phyloP scores from a whole-genome alignment of 768 basidiomycete genomes.

The Infundibulicybe gibba region DNA sequence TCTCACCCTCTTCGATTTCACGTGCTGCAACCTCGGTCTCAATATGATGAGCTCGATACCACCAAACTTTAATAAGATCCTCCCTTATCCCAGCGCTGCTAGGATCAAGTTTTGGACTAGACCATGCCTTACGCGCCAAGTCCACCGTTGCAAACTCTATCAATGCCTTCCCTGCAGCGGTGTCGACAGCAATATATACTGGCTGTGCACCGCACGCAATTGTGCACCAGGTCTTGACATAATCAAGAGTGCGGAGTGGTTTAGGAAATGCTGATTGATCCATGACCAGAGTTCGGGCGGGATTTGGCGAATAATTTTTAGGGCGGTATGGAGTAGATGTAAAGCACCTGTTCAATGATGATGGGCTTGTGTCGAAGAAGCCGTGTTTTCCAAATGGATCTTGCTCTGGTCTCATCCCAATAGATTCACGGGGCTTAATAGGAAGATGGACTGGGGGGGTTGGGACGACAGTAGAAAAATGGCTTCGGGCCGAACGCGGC shows the following conservation, averaged over 20 bases:
- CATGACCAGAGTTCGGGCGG: slow-evolving; percentile 50
- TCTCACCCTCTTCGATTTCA: slow-evolving; percentile 49
- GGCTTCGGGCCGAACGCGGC: slow-evolving; percentile 1
- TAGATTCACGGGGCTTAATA: slow-evolving; percentile 17
- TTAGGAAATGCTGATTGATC: slow-evolving; percentile 45
- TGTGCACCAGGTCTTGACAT: slow-evolving; percentile 40
- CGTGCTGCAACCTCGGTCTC: slow-evolving; percentile 36
- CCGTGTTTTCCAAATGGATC: slow-evolving; percentile 45
- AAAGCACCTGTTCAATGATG: too few relatives aligned
- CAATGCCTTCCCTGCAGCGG: slow-evolving; percentile 39
- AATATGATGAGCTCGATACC: slow-evolving; percentile 41
- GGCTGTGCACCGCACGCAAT: slow-evolving; percentile 32
- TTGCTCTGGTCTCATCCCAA: slow-evolving; percentile 44
- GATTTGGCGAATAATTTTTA: slow-evolving; percentile 37
- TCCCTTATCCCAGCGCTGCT: slow-evolving; percentile 25
- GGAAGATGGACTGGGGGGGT: slow-evolving; percentile 13
- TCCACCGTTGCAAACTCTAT: slow-evolving; percentile 46
- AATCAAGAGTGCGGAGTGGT: slow-evolving; percentile 36
- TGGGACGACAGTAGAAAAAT: slow-evolving; percentile 13
- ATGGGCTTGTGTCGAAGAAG: slow-evolving; percentile 28
- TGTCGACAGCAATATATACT: slow-evolving; percentile 37
- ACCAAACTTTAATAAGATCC: slow-evolving; percentile 45
- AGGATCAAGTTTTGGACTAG: slow-evolving; percentile 40
- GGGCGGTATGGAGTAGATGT: too few relatives aligned
- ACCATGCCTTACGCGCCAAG: slow-evolving; percentile 44